Base-by-base conservation (phyloP, 1,284 basidiomycete genomes). In the Marasmius tenuissimus region DNA sequence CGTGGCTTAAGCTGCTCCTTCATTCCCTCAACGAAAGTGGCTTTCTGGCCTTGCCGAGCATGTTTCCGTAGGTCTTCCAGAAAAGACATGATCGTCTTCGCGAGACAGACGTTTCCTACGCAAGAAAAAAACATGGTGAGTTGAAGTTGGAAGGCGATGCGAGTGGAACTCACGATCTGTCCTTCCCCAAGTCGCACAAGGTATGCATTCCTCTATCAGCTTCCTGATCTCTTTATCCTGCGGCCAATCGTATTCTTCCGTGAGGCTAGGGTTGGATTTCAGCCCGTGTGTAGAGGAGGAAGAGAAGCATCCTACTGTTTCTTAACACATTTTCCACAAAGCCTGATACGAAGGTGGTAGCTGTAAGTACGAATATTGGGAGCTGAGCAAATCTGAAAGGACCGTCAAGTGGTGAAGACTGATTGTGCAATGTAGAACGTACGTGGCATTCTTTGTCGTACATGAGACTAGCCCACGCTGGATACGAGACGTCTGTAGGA, bases 251-350 rank as follows among this genome's bases (percentile, higher is more conserved):
- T 39, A 33, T 11, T 35, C 39, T 8, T 51, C 27, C 6, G 34
- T 22, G 10, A 61, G 47, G 22, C 60, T 61, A 40, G 27, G 9
- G 10, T n/a, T 58, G 33, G 12, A 12, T 33, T 20, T 55, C 22
- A 59, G 66, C 39, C 16, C 42, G 22, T 12, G 57, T 40, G 1
- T 63, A 48, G 38, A 66, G 48, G n/a, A 66, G 65, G 35, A n/a
- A 33, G 9, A 39, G 34, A 1, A 16, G 22, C 49, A 27, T 64
- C 71, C 55, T 55, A 69, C 72, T 64, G 64, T 1, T 45, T 37
- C 58, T 72, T 76, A 9, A 65, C 58, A 55, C 75, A 76, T 58
- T 61, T 63, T 34, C 60, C 65, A 60, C 73, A 76, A 1, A 71
- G 66, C 16, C 75, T 68, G 12, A 68, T 64, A 12, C 73, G 67